Conservation (phyloP, 805 yeast species). For the Yamadazyma olivae region DNA sequence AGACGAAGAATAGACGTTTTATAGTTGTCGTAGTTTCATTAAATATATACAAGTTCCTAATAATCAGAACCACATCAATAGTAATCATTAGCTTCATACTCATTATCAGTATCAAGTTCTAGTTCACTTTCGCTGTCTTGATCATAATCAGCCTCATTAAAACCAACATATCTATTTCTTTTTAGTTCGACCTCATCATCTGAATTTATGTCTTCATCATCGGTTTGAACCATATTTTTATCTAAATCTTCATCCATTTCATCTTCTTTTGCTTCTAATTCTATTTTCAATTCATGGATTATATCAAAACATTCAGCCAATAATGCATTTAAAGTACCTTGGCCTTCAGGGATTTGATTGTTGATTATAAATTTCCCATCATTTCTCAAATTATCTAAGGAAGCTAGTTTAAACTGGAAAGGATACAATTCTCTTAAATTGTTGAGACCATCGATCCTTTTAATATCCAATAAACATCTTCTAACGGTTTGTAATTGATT, state of each 20-base stretch:
- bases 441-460: conserved; percentile 88
- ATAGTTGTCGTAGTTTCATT: conserved; percentile 1
- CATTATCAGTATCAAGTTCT: conserved; percentile 16
- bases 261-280: conserved; percentile 63
- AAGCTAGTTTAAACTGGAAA: conserved; percentile 89
- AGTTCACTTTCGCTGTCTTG: conserved; percentile 30
- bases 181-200: conserved; percentile 46
- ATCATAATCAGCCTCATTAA: conserved; percentile 46
- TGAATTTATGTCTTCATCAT: conserved; percentile 28
- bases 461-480: conserved; percentile 83
- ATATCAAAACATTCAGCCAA: conserved; percentile 94
- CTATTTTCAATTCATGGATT: conserved; percentile 84
- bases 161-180: conserved; percentile 40
- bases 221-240: conserved; percentile 14
- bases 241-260: conserved; percentile 15
- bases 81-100: conserved; percentile 42
- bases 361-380: conserved; percentile 93
- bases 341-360: conserved; percentile 95
- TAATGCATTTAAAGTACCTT: conserved; percentile 88
- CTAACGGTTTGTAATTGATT: conserved; percentile 91
- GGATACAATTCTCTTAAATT: conserved; percentile 91
- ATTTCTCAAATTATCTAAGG: conserved; percentile 77
- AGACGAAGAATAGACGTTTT: conserved; percentile 12
- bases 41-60: neutral
- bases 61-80: conserved; percentile 25